Evolutionary conservation across 2,329 filamentous ascomycete species (phyloP).

Genomic region (Phialophora verrucosa): DNA sequence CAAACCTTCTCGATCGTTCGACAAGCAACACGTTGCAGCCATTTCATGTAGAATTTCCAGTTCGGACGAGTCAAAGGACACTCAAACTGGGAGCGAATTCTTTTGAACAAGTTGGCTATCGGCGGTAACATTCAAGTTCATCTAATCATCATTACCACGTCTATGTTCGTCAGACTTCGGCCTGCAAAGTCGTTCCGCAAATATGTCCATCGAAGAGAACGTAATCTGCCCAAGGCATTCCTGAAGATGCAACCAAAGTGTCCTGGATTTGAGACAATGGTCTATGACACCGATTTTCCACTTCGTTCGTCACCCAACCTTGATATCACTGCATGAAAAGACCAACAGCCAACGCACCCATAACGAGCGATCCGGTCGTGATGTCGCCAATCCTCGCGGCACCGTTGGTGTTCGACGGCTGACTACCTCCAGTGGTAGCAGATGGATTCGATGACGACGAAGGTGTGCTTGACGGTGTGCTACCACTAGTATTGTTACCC

Average conservation of each 20-base stretch:
- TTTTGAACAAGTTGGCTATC: neutral
- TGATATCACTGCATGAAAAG: constrained; percentile 29
- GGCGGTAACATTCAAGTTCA: constrained; percentile 6
- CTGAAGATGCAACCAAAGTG: constrained; percentile 21
- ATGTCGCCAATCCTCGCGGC: constrained; percentile 26
- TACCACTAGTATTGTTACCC: constrained; percentile 49
- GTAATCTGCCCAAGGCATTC: constrained; percentile 25
- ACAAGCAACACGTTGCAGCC: neutral
- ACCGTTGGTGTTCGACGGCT: constrained; percentile 31
- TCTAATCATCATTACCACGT: constrained; percentile 31
- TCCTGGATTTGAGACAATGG: constrained; percentile 13
- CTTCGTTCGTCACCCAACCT: neutral
- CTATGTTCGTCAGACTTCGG: constrained; percentile 28
- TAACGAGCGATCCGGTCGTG: constrained; percentile 26
- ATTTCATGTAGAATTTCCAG: neutral
- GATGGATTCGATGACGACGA: constrained; percentile 23
- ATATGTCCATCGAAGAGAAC: constrained; percentile 36
- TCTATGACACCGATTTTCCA: neutral
- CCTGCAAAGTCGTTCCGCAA: constrained; percentile 34
- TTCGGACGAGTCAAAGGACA: neutral
- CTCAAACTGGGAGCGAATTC: neutral
- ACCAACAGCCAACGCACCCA: constrained; percentile 30
- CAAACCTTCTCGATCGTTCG: neutral
- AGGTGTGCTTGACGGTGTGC: constrained; percentile 38
- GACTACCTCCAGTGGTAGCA: constrained; percentile 24